Conservation (phyloP, 192 early-diverging fungal genomes). For the Rhizoclosmatium sp. region DNA sequence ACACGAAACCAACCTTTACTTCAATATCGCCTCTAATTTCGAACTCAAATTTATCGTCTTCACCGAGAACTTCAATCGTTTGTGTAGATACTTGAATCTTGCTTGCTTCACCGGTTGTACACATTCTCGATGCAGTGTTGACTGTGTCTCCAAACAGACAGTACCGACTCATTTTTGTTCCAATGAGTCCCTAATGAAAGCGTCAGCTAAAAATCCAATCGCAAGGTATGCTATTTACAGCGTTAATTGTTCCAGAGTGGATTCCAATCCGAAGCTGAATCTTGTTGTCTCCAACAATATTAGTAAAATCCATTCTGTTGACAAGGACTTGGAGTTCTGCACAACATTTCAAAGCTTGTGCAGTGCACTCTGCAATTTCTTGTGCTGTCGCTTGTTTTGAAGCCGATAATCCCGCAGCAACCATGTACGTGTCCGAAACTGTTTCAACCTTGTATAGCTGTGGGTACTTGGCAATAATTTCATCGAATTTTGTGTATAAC, state of each 20-base stretch:
- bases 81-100: conserved; percentile 44
- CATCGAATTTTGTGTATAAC: conserved; percentile 31
- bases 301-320: background rate
- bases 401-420: conserved; percentile 30
- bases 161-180: conserved; percentile 54
- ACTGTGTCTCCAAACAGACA: conserved; percentile 54
- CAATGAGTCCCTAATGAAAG: conserved; percentile 43
- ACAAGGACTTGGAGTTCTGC: conserved; percentile 18
- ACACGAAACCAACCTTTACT: conserved; percentile 16
- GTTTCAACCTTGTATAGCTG: conserved; percentile 37
- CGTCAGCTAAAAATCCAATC: conserved; percentile 1
- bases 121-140: conserved; percentile 50
- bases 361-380: conserved; percentile 16
- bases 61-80: conserved; percentile 33
- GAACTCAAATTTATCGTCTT: conserved; percentile 37
- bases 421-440: conserved; percentile 37
- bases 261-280: conserved; percentile 46
- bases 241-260: conserved; percentile 42
- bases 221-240: background rate
- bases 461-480: conserved; percentile 10
- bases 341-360: conserved; percentile 17
- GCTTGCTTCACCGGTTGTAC: conserved; percentile 34
- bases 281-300: conserved; percentile 19
- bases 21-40: conserved; percentile 45
- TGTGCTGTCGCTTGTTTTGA: background rate